phyloP scores from a whole-genome alignment of 345 rosid species.

The Physaria fendleri region DNA sequence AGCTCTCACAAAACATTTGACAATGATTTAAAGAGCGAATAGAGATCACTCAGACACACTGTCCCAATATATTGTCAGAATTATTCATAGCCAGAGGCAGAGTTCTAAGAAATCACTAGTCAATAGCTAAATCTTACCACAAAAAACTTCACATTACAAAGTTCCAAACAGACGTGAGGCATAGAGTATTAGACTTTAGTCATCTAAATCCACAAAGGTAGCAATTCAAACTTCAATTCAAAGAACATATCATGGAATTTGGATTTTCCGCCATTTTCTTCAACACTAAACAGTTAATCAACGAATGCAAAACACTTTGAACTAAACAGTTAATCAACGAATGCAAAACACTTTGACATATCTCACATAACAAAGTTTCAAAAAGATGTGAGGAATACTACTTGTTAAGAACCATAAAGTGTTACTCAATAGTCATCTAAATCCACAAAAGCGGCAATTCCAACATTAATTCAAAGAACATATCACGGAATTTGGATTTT shows the following conservation, averaged over 20 bases:
- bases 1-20: neutral
- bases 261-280: no score
- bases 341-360: neutral
- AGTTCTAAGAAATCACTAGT: neutral
- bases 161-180: no score
- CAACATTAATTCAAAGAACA: constrained; percentile 3
- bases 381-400: no score
- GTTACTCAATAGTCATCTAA: no score
- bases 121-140: neutral
- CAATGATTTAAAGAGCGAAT: neutral
- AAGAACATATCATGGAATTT: no score
- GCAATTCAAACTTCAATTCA: no score
- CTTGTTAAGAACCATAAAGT: neutral
- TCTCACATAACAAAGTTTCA: neutral
- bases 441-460: no score
- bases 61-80: neutral
- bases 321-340: neutral
- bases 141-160: neutral
- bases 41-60: neutral
- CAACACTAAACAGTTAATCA: no score
- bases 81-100: neutral
- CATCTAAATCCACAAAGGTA: no score
- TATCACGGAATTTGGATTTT: no score
- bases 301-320: no score
- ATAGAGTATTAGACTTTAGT: no score